These are phyloP conservation scores for Ganoderma lucidum DNA, from an alignment of 1,284 basidiomycete genomes.

Conservation along the genomic window DNA sequence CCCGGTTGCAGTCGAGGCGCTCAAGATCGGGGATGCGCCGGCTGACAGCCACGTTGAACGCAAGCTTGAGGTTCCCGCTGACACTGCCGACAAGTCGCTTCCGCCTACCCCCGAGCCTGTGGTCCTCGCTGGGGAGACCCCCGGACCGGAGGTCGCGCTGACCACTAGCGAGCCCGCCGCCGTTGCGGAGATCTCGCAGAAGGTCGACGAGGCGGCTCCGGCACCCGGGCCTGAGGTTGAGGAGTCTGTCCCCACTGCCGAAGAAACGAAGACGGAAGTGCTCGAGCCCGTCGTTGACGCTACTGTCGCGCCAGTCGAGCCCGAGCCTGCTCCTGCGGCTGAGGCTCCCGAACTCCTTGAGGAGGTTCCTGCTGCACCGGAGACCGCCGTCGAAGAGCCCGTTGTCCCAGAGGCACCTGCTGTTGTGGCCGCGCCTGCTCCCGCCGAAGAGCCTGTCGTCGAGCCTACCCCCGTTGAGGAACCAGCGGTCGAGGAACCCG, in stretches of 20 bases:
- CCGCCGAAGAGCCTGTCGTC: conserved; percentile 4
- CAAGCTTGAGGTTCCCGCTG: neutral
- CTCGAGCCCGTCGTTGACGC: neutral
- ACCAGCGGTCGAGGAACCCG: neutral
- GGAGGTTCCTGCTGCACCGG: neutral
- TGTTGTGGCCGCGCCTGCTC: neutral
- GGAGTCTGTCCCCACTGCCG: neutral
- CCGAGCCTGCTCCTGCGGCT: neutral
- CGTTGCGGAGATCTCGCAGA: conserved; percentile 31
- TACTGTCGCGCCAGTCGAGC: conserved; percentile 5
- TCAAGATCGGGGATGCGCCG: conserved; percentile 34
- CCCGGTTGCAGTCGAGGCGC: conserved; percentile 31
- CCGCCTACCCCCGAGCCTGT: conserved; percentile 45
- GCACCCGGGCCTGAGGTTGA: conserved; percentile 8
- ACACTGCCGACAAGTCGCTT: conserved; percentile 26
- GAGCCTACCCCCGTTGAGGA: neutral
- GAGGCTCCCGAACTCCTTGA: conserved; percentile 4
- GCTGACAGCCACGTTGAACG: conserved; percentile 26
- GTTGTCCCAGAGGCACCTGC: neutral
- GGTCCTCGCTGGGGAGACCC: conserved; percentile 47
- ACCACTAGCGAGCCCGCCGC: conserved; percentile 40
- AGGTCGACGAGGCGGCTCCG: conserved; percentile 27
- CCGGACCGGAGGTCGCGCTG: conserved; percentile 46
- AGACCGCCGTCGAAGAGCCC: neutral
- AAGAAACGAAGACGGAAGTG: neutral